Base-by-base conservation (phyloP, 2,329 filamentous ascomycete species). In the Penicillium palitans region DNA sequence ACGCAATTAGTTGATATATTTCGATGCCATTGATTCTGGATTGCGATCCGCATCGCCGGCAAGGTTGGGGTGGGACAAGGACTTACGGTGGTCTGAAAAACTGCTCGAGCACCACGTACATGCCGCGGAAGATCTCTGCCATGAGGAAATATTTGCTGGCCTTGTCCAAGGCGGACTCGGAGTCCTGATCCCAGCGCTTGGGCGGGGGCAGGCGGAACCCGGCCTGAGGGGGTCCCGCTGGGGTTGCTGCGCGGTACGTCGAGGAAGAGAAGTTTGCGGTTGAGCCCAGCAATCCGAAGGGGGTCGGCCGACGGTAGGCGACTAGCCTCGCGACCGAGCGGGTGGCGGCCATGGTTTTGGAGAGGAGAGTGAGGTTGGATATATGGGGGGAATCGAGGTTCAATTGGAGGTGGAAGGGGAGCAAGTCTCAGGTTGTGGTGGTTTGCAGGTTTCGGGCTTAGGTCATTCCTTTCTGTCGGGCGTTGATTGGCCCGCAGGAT, bases 31-130 rank as follows among this genome's bases (percentile, higher is more conserved):
- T 52, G 54, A 37, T 37, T 21, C 33, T 44, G 39, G 51, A 65
- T 56, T 58, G 60, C 50, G 29, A 31, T 44, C 44, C 52, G 52
- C 48, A 25, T 46, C 44, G 46, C 25, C 42, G 47, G 49, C 31
- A 45, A 45, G 45, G 48, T 55, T 42, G 55, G 61, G 61, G 19
- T 58, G 52, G 52, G 57, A 47, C 21, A 47, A 53, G 51, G 48
- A 92, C 92, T 84, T 84, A 98, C 90, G 95, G 93, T 80, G 93
- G 91, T 78, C 95, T 84, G 83, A 99, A 98, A 85, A 90, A 99
- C 82, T 99, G 93, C 85, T 99, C 95, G 74, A 99, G 76, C 78
- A 95, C 87, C 67, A 99, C 88, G 74, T 97, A 99, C 95, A 99
- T 98, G 78, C 95, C 95, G 73, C 95, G 87, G 76, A 91, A 84